Conservation (phyloP, 768 basidiomycete genomes). For the Podaxis mareebaensis region DNA sequence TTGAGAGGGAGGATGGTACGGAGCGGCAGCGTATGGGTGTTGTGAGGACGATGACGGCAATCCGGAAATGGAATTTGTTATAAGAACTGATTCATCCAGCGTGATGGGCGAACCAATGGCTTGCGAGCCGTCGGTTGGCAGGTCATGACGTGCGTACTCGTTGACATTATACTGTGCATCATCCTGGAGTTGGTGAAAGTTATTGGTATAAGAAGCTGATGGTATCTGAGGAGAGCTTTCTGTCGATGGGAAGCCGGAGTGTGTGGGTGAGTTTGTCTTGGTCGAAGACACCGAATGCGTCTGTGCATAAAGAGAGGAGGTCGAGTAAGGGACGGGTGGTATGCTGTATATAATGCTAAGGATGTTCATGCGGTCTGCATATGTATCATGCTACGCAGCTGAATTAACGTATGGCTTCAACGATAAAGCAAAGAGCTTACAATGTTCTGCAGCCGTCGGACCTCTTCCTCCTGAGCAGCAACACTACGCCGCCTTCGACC, state of each 20-base stretch:
- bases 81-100: constrained; percentile 36
- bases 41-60: constrained; percentile 30
- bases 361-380: constrained; percentile 93
- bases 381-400: constrained; percentile 79
- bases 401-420: constrained; percentile 15
- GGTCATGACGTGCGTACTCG: constrained; percentile 23
- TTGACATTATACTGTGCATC: constrained; percentile 28
- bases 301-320: constrained; percentile 47
- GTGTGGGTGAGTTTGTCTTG: constrained; percentile 47
- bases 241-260: constrained; percentile 51
- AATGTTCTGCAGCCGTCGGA: constrained; percentile 81
- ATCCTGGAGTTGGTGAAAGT: constrained; percentile 35
- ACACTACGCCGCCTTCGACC: constrained; percentile 70
- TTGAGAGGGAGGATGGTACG: constrained; percentile 39
- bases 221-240: constrained; percentile 45
- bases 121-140: constrained; percentile 25
- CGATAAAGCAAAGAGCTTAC: constrained; percentile 46
- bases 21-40: constrained; percentile 58
- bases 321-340: constrained; percentile 70
- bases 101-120: constrained; percentile 45
- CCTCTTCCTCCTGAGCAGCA: constrained; percentile 91
- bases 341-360: constrained; percentile 88
- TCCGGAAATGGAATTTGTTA: constrained; percentile 29
- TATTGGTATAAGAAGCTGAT: constrained; percentile 33
- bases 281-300: constrained; percentile 43